phyloP scores from a whole-genome alignment of 139 green algal species.

The Zygnema circumcarinatum region DNA sequence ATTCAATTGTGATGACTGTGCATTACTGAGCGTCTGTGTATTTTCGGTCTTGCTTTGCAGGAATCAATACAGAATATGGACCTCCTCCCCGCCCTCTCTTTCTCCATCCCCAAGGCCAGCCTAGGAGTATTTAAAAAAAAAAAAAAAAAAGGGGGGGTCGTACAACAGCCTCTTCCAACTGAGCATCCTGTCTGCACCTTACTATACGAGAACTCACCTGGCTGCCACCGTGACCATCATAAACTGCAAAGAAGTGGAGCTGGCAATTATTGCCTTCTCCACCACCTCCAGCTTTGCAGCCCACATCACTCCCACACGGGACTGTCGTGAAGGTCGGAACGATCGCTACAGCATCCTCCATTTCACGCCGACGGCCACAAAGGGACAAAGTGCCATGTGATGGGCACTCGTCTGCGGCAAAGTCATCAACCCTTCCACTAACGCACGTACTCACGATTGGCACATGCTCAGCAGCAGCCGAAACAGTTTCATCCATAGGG shows the following conservation, averaged over 20 bases:
- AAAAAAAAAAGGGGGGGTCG: no score
- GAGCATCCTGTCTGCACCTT: no score
- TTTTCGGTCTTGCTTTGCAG: no score
- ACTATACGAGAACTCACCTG: conserved; percentile 31
- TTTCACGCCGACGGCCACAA: conserved; percentile 34
- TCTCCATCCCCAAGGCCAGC: no score
- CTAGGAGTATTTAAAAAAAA: no score
- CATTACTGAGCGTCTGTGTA: no score
- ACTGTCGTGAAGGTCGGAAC: conserved; percentile 15
- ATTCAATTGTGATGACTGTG: no score
- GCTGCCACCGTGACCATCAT: conserved; percentile 51
- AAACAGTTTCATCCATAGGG: not conserved
- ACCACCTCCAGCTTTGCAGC: conserved; percentile 2
- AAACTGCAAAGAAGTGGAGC: conserved; percentile 54
- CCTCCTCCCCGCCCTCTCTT: no score
- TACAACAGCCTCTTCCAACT: no score
- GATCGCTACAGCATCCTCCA: conserved; percentile 36
- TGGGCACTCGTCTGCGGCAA: not conserved
- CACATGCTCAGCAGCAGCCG: not conserved
- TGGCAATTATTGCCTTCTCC: conserved; percentile 18
- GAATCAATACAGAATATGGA: no score
- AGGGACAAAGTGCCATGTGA: conserved; percentile 18
- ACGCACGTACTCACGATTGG: not conserved
- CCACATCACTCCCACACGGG: not conserved
- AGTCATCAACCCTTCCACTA: not conserved